phyloP scores from a whole-genome alignment of 306 rosid genomes.

The Cucumis cinereus region DNA sequence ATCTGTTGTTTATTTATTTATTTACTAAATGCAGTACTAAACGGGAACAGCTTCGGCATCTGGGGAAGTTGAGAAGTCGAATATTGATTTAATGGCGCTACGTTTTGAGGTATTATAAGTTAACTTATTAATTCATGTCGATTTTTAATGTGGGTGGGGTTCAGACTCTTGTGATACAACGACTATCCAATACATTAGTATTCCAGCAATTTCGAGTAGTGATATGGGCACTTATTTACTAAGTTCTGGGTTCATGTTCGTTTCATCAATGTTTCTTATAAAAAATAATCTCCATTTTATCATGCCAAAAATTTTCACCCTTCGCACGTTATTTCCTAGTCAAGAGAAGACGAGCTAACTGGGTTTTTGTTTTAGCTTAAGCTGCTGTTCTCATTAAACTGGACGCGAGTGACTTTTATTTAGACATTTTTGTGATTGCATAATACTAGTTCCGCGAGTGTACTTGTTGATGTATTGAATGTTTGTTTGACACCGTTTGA shows the following conservation, averaged over 20 bases:
- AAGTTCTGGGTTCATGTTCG: background rate
- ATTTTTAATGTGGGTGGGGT: background rate
- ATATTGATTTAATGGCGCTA: slow-evolving; percentile 43
- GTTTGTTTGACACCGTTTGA: background rate
- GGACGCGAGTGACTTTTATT: background rate
- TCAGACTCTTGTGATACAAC: background rate
- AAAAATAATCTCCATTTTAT: background rate
- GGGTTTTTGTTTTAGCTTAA: background rate
- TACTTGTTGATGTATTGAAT: background rate
- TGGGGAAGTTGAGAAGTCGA: background rate
- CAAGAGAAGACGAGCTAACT: background rate
- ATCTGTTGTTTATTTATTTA: background rate
- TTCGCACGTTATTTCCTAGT: background rate
- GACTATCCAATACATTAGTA: background rate
- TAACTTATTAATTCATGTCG: background rate
- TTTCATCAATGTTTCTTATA: background rate
- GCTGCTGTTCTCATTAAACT: background rate
- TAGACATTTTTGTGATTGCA: background rate
- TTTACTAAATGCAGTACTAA: background rate
- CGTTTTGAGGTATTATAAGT: slow-evolving; percentile 52
- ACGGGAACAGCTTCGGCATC: background rate
- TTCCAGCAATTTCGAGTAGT: background rate
- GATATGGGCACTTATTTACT: background rate
- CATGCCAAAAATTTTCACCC: background rate
- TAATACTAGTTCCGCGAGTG: background rate